Evolutionary conservation across 306 rosid genomes (phyloP), one percentile per base, ranked within the genome.

Genomic region (Cyamopsis tetragonoloba): DNA sequence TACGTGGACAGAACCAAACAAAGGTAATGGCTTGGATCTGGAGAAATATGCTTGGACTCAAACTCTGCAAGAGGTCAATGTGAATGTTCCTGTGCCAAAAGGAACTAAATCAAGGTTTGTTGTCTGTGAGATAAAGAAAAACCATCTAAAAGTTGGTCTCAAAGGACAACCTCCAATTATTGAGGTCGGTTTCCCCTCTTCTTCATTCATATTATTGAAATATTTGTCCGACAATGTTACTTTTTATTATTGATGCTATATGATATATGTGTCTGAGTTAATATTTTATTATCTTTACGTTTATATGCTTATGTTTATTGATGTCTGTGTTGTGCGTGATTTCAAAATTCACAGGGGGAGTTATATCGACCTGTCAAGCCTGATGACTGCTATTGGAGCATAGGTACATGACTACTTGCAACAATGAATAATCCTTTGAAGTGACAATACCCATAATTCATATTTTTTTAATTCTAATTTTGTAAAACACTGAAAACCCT

Each of bases 31-130:
- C 11, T 66, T 92, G 82, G 98, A 92, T 79, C 55, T 92, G 78
- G 98, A 92, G 59, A 77, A 85, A 0, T 87, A 88, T 77, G 87
- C 90, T 4, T 92, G 98, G 98, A 92, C 98, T 4, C 98, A 92
- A 80, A 72, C 77, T 47, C 84, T 92, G n/a, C 96, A 89, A 76
- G 98, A 92, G 80, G 85, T 90, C 53, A 86, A 30, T 54, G 63
- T 90, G 7, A 82, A 72, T 65, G 70, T 89, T 62, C 92, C 96
- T 0, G 91, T 95, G 34, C 96, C 99, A 19, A 42, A 68, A 47
- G 97, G 95, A 77, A 95, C 96, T 28, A 95, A 91, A 73, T 76
- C 96, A 39, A 79, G 87, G 76, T 76, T 71, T 73, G 85, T 95
- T 19, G 59, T 60, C 14, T 85, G 91, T 68, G 96, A 88, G 77